phyloP scores from a whole-genome alignment of 225 moss, liverwort and hornwort species.

The Sphagnum contortum region DNA sequence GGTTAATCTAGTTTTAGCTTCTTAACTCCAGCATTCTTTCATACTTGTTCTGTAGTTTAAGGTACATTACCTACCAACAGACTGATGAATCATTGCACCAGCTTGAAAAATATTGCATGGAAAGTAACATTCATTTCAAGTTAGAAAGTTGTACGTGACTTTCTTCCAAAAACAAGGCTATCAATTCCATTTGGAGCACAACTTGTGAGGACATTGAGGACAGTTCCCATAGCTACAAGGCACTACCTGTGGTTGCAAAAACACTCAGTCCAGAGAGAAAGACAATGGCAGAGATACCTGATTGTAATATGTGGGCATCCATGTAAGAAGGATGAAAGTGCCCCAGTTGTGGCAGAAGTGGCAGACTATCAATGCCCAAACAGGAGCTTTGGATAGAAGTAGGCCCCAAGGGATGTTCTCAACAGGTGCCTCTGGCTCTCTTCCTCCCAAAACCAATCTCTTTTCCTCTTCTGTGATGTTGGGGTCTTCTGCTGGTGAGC shows the following conservation, averaged over 20 bases:
- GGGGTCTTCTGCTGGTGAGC: slow-evolving; percentile 79
- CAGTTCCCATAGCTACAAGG: too few relatives aligned
- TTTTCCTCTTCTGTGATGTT: slow-evolving; percentile 53
- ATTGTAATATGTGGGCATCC: slow-evolving; percentile 99
- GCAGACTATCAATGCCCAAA: slow-evolving; percentile 89
- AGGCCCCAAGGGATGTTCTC: slow-evolving; percentile 75
- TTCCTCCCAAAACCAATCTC: slow-evolving; percentile 49
- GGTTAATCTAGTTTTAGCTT: too few relatives aligned
- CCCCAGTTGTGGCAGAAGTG: slow-evolving; percentile 99
- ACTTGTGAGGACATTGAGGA: too few relatives aligned
- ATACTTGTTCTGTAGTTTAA: too few relatives aligned
- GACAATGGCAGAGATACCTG: slow-evolving; percentile 40
- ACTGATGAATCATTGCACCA: neutral
- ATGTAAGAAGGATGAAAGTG: slow-evolving; percentile 95
- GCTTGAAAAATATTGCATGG: too few relatives aligned
- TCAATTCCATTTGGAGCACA: too few relatives aligned
- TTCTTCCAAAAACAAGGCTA: too few relatives aligned
- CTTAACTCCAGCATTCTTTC: too few relatives aligned
- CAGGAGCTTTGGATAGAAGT: slow-evolving; percentile 81
- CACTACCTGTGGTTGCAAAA: too few relatives aligned
- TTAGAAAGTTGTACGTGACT: too few relatives aligned
- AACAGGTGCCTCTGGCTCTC: slow-evolving; percentile 57
- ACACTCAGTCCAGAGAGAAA: neutral
- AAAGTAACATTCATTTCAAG: too few relatives aligned
- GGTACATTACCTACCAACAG: too few relatives aligned